A percentile compares a stretch with the other conserved stretches of the same genome.
Conservation (phyloP, 2,329 filamentous ascomycete genomes). For the Cyphellophora europaea region DNA sequence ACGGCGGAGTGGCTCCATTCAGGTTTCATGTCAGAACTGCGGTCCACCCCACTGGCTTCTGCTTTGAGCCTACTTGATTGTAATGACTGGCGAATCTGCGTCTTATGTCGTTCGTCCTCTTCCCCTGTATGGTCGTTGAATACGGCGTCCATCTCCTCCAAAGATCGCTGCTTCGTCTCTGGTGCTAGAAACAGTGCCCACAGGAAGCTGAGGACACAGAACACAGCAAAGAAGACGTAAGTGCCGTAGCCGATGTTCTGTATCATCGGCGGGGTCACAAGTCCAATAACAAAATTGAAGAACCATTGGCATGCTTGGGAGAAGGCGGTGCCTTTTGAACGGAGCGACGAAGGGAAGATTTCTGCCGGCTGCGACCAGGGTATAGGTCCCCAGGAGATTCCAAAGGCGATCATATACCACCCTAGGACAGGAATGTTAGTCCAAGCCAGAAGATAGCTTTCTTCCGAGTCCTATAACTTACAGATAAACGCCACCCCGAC, state of each 20-base stretch:
- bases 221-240: conserved; percentile 52
- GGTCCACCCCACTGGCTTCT: no score
- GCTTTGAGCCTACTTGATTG: no score
- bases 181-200: conserved; percentile 48
- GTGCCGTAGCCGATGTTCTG: conserved; percentile 43
- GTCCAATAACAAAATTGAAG: conserved; percentile 55
- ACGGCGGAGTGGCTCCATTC: no score
- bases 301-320: conserved; percentile 57
- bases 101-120: no score
- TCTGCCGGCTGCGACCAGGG: conserved; percentile 39
- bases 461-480: no score
- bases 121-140: conserved; percentile 33
- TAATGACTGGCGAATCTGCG: no score
- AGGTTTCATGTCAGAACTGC: no score
- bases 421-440: no score
- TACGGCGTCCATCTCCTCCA: conserved; percentile 46
- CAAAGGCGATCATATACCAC: no score
- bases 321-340: conserved; percentile 58
- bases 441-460: no score
- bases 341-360: conserved; percentile 52
- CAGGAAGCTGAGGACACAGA: conserved; percentile 39
- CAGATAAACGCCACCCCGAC: conserved; percentile 48
- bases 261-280: conserved; percentile 57
- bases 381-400: conserved; percentile 41
- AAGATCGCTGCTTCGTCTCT: conserved; percentile 47